Base-by-base conservation (phyloP, 805 yeast species). In the Myxozyma udenii region DNA sequence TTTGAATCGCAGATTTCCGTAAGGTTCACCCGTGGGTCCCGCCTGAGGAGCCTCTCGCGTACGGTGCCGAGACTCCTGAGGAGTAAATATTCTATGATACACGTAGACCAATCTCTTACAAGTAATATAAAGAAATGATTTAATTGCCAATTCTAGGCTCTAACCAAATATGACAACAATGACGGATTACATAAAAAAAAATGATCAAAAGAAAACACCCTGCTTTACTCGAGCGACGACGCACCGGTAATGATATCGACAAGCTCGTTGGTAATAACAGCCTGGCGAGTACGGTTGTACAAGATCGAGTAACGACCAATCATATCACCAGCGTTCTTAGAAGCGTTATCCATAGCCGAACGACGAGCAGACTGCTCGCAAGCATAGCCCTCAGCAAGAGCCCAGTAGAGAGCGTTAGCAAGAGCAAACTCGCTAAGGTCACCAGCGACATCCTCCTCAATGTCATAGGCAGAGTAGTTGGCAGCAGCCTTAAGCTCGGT, bases 181-280 rank as follows among this genome's bases (percentile, higher is more conserved):
- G 12, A 35, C 6, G 33, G 14, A 16, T 35, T 35, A 5, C n/a
- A 5, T n/a, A 16, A 28, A 42, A n/a, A 36, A 18, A 32, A 24
- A 43, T 33, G 24, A 40, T 24, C 7, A n/a, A 25, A 41, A 32
- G 3, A 28, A 28, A 28, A 28, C 33, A 28, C 14, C 33, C 14
- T 16, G 6, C 38, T 25, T 38, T 85, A 91, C 78, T 86, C 96
- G 77, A 93, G 83, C 55, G 98, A 88, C 61, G 98, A 88, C 68
- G 98, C 98, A 89, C 98, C 98, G 67, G 98, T 93, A 74, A 93
- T 91, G 70, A 93, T 93, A 78, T 93, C 98, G 70, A 93, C 98
- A 83, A 93, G 79, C 80, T 93, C 98, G 83, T 93, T 93, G 75
- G 98, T 90, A 70, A 91, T 91, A 70, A 90, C 96, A 64, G 97